Conservation (phyloP, 1,284 basidiomycete genomes). For the Marasmius fiardii region DNA sequence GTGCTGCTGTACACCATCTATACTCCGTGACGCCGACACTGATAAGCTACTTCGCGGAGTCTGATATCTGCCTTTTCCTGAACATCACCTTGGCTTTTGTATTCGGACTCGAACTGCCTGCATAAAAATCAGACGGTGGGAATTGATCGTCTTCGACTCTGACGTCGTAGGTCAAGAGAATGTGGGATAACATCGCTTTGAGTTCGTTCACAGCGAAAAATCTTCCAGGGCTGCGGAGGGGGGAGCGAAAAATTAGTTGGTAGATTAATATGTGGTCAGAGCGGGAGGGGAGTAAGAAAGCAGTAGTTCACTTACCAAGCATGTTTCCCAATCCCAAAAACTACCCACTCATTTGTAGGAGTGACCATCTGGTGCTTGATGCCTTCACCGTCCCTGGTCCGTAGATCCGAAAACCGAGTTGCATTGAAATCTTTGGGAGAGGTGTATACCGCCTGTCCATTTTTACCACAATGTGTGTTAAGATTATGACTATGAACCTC, state of each 20-base stretch:
- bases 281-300: neutral
- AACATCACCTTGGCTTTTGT: constrained; percentile 14
- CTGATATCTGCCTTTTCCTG: constrained; percentile 12
- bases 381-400: constrained; percentile 9
- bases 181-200: constrained; percentile 38
- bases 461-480: neutral
- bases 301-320: constrained; percentile 19
- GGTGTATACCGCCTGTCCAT: neutral
- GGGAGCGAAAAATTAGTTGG: neutral
- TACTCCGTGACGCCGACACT: neutral
- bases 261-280: neutral
- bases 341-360: constrained; percentile 11
- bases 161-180: constrained; percentile 41
- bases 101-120: constrained; percentile 6
- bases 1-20: neutral
- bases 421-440: neutral
- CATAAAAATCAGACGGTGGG: constrained; percentile 15
- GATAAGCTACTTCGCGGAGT: too few relatives aligned
- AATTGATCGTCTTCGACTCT: constrained; percentile 26
- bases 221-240: constrained; percentile 32
- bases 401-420: neutral
- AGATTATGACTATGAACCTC: neutral
- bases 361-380: constrained; percentile 14
- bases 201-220: constrained; percentile 41
- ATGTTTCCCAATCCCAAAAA: constrained; percentile 27